phyloP scores from a whole-genome alignment of 257 asterid species.

The Nyctanthes arbortristis region DNA sequence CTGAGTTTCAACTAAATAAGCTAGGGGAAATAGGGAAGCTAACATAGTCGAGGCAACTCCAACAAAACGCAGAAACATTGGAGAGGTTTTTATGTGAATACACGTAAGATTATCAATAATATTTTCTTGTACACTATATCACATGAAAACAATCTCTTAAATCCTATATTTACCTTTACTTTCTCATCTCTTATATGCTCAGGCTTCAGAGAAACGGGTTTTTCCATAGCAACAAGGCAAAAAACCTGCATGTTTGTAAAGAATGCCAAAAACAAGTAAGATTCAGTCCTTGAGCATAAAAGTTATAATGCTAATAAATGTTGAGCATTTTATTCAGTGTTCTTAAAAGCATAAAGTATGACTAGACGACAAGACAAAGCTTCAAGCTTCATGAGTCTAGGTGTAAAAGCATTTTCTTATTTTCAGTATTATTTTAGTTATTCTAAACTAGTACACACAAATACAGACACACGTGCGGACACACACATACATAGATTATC shows the following conservation, averaged over 20 bases:
- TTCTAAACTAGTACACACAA: too few species aligned
- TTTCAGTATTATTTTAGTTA: too few species aligned
- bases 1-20: conserved; percentile 38
- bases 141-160: neutral
- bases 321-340: neutral
- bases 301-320: neutral
- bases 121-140: neutral
- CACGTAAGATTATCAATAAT: neutral
- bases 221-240: conserved; percentile 95
- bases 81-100: neutral
- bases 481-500: too few species aligned
- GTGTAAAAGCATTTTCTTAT: too few species aligned
- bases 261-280: neutral
- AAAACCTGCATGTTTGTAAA: conserved; percentile 54
- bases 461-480: too few species aligned
- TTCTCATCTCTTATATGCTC: conserved; percentile 92
- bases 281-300: neutral
- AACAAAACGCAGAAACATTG: neutral
- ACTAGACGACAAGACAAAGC: too few species aligned
- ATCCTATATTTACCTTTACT: conserved; percentile 65
- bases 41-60: neutral
- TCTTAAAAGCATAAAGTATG: too few species aligned
- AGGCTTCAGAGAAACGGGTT: conserved; percentile 77
- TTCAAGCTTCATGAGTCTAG: too few species aligned
- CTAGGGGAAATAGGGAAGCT: conserved; percentile 17